phyloP scores from a whole-genome alignment of 441 rosid genomes.

The Mallotus repandus region DNA sequence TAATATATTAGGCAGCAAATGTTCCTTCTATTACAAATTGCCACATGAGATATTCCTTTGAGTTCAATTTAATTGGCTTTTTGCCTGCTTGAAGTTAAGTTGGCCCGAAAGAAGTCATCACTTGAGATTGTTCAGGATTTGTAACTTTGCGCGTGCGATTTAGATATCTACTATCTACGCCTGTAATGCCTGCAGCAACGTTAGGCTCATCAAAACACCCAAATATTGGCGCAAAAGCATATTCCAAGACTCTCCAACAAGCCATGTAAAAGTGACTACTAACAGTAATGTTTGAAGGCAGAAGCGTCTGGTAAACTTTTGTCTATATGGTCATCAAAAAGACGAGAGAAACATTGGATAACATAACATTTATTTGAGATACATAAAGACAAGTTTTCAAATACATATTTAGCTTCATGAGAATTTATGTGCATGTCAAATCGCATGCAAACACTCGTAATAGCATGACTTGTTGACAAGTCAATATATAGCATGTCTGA shows the following conservation, averaged over 20 bases:
- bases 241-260: too few species aligned
- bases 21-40: slow-evolving; percentile 7
- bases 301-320: too few species aligned
- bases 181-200: too few species aligned
- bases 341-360: neutral
- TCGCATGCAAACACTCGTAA: neutral
- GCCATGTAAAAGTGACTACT: too few species aligned
- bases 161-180: too few species aligned
- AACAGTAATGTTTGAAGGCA: too few species aligned
- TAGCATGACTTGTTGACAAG: neutral
- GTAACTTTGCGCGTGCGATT: too few species aligned
- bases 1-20: too few species aligned
- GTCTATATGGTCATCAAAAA: too few species aligned
- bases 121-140: too few species aligned
- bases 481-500: neutral
- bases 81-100: neutral
- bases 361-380: neutral
- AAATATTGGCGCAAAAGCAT: too few species aligned
- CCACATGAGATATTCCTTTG: neutral
- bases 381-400: neutral
- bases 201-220: too few species aligned
- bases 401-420: neutral
- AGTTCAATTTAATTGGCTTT: neutral
- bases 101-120: neutral
- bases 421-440: neutral